Evolutionary conservation across 2,329 filamentous ascomycete species (phyloP).

Genomic region (Neopestalotiopsis rosae): DNA sequence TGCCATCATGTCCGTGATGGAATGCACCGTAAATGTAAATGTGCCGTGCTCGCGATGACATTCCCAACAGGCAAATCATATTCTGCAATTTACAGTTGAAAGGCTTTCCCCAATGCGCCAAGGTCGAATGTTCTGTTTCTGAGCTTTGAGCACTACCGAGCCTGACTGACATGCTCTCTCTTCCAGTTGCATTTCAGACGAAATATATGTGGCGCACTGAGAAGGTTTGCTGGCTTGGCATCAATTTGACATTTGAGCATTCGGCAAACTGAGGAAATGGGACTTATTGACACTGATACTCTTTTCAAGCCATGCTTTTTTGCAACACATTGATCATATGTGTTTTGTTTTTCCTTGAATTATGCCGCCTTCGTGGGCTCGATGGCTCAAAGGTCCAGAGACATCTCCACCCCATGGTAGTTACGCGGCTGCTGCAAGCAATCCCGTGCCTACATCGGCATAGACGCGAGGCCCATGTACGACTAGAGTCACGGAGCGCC

Average conservation of each 20-base stretch:
- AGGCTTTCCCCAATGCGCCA: background rate
- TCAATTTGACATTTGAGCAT: background rate
- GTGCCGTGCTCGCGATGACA: background rate
- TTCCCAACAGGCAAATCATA: background rate
- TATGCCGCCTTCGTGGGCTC: background rate
- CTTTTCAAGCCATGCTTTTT: background rate
- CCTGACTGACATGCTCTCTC: background rate
- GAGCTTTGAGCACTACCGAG: background rate
- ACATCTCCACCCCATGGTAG: background rate
- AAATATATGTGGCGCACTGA: background rate
- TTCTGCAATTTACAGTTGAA: background rate
- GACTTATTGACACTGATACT: background rate
- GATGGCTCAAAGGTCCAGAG: background rate
- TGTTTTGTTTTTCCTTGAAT: background rate
- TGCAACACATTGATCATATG: background rate
- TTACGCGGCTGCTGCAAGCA: conserved; percentile 2
- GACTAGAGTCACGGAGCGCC: background rate
- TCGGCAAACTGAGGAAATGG: background rate
- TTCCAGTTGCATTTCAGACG: background rate
- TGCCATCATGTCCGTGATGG: background rate
- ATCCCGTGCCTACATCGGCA: background rate
- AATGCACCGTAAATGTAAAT: background rate
- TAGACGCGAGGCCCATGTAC: conserved; percentile 1
- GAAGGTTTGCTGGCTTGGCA: background rate
- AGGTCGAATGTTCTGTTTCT: background rate